Conservation (phyloP, 129 eudicot species). For the Rutidosis leptorrhynchoides region DNA sequence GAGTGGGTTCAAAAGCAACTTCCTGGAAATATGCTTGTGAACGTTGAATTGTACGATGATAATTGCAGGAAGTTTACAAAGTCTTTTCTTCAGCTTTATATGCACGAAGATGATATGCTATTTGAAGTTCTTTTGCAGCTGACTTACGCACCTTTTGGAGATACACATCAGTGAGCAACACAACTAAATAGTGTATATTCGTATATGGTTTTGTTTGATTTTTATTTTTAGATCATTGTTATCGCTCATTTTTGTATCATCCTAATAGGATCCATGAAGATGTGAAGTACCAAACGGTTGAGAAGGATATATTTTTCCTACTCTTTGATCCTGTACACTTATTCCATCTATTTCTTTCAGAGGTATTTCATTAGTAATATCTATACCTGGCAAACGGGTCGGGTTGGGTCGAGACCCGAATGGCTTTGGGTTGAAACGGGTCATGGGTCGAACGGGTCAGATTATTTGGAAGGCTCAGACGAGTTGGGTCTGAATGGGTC, state of each 20-base stretch:
- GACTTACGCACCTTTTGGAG: constrained; percentile 10
- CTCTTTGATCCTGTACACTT: constrained; percentile 59
- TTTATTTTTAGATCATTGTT: background rate
- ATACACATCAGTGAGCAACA: constrained; percentile 42
- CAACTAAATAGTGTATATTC: background rate
- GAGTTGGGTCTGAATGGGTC: no score
- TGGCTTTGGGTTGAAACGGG: no score
- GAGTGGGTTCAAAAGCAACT: constrained; percentile 56
- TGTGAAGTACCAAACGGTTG: constrained; percentile 31
- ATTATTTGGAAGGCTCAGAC: no score
- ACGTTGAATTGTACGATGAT: constrained; percentile 31
- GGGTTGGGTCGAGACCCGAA: no score
- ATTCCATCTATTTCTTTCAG: constrained; percentile 74
- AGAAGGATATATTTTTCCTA: constrained; percentile 37
- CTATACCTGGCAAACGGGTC: no score
- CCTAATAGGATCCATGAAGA: constrained; percentile 35
- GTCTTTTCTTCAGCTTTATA: constrained; percentile 70
- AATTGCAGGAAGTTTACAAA: constrained; percentile 50
- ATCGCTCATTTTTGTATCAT: background rate
- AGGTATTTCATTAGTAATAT: constrained; percentile 34
- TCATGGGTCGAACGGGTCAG: no score
- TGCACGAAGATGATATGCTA: constrained; percentile 88
- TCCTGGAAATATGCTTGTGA: constrained; percentile 36
- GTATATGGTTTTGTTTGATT: background rate
- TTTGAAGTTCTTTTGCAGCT: constrained; percentile 79